A percentile compares a stretch with the other conserved stretches of the same genome.
These are phyloP conservation scores for Coemansia reversa DNA, from an alignment of 192 early-diverging fungal genomes.

Conservation along the genomic window DNA sequence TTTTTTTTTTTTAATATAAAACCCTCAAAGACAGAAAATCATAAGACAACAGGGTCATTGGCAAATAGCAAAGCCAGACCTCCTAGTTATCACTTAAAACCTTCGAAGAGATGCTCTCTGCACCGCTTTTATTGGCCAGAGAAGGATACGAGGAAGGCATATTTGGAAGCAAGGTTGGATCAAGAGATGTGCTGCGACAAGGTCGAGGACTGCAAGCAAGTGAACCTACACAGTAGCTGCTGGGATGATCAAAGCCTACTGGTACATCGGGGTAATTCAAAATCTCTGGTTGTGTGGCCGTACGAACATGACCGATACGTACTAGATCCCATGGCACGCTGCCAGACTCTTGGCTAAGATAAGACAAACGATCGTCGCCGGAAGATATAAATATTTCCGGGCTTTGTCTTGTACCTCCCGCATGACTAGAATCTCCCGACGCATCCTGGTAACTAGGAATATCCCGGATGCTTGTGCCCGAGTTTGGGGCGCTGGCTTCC, in stretches of 20 bases:
- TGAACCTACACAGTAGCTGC: constrained; percentile 33
- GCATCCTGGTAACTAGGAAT: background rate
- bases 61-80: background rate
- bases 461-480: background rate
- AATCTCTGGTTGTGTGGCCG: background rate
- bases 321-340: constrained; percentile 12
- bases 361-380: no score
- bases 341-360: constrained; percentile 1
- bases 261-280: background rate
- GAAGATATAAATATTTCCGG: no score
- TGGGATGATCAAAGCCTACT: constrained; percentile 8
- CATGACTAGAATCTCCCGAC: background rate
- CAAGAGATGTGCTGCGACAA: constrained; percentile 44
- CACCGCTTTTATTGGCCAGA: constrained; percentile 6
- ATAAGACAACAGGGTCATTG: background rate
- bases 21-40: background rate
- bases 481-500: constrained; percentile 14
- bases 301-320: background rate
- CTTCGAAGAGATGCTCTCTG: background rate
- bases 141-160: constrained; percentile 45
- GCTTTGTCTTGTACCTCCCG: no score
- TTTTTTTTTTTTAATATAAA: background rate
- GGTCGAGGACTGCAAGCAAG: background rate
- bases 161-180: constrained; percentile 38
- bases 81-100: constrained; percentile 1